These are phyloP conservation scores for Arthrobotrys musiformis DNA, from an alignment of 2,329 filamentous ascomycete genomes.

Conservation along the genomic window DNA sequence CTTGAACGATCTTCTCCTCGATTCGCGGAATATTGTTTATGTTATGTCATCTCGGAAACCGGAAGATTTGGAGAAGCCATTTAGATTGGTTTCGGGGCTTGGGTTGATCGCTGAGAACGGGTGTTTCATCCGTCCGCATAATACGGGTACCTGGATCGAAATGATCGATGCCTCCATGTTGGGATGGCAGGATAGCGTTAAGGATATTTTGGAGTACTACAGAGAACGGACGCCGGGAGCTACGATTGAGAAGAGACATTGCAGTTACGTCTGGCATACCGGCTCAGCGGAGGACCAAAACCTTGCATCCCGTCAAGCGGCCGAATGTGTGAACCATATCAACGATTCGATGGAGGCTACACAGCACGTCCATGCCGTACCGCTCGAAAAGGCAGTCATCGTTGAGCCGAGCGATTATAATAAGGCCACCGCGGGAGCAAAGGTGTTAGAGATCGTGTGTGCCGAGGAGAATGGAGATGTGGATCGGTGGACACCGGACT, in stretches of 20 bases:
- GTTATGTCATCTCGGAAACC: slow-evolving; percentile 91
- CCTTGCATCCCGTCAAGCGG: slow-evolving; percentile 79
- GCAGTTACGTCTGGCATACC: slow-evolving; percentile 90
- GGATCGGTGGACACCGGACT: slow-evolving; percentile 71
- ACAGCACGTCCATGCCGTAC: slow-evolving; percentile 84
- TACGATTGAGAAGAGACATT: slow-evolving; percentile 89
- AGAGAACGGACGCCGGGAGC: slow-evolving; percentile 88
- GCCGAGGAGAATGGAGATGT: slow-evolving; percentile 65
- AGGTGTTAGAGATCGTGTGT: slow-evolving; percentile 71
- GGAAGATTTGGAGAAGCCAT: slow-evolving; percentile 86
- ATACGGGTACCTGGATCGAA: slow-evolving; percentile 77
- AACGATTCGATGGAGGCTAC: slow-evolving; percentile 84
- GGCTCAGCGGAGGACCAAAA: slow-evolving; percentile 81
- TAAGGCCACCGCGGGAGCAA: slow-evolving; percentile 82
- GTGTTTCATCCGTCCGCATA: slow-evolving; percentile 82
- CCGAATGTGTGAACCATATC: slow-evolving; percentile 92
- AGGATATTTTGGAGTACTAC: slow-evolving; percentile 86
- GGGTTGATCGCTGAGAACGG: slow-evolving; percentile 96
- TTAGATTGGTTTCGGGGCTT: slow-evolving; percentile 82
- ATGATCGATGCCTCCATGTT: slow-evolving; percentile 67
- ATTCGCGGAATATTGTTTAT: slow-evolving; percentile 85
- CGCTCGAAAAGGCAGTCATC: slow-evolving; percentile 80
- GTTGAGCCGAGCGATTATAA: slow-evolving; percentile 88
- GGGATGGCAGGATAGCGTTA: slow-evolving; percentile 85
- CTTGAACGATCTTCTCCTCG: slow-evolving; percentile 81